Base-by-base conservation (phyloP, 306 rosid species). In the Luffa acutangula region DNA sequence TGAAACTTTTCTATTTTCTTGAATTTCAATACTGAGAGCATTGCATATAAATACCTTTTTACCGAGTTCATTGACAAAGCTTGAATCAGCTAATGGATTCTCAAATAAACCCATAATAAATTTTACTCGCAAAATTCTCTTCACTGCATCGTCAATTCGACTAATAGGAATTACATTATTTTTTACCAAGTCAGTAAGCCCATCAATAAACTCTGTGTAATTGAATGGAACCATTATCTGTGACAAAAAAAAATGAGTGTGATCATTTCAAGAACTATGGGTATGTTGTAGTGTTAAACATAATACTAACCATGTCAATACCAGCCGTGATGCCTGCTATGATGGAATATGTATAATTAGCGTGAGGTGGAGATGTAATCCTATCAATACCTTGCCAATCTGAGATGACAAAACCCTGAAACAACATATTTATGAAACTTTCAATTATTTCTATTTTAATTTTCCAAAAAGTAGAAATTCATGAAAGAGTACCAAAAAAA, bases 121-220 rank as follows among this genome's bases (percentile, higher is more conserved):
- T 78, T 86, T 83, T 0, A 86, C 85, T 43, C 85, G 45, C 33
- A 86, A 58, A 42, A 86, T 86, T 60, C 89, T 78, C 54, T 33
- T 41, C 46, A 86, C 89, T 34, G 89, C 89, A 81, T 86, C 89
- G 33, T 86, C 79, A 33, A 86, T 86, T 80, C 86, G 74, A 78
- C 81, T 78, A 54, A 86, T 79, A 12, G 86, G 86, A 69, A 86
- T 86, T n/a, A 76, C 31, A 45, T 78, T 75, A 0, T 3, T 48
- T 51, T 83, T 81, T 14, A 83, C 89, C 46, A 59, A 81, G 43
- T 12, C 39, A n/a, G 85, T 81, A 18, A 86, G 72, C 13, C 77
- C 80, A 20, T 83, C 85, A 21, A 83, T 78, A 79, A 86, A 86
- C 67, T 86, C 89, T 2, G 73, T 81, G 57, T 66, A 83, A 69